These are phyloP conservation scores for Phlebiopsis flavidoalba DNA, from an alignment of 768 basidiomycete genomes.

Conservation along the genomic window DNA sequence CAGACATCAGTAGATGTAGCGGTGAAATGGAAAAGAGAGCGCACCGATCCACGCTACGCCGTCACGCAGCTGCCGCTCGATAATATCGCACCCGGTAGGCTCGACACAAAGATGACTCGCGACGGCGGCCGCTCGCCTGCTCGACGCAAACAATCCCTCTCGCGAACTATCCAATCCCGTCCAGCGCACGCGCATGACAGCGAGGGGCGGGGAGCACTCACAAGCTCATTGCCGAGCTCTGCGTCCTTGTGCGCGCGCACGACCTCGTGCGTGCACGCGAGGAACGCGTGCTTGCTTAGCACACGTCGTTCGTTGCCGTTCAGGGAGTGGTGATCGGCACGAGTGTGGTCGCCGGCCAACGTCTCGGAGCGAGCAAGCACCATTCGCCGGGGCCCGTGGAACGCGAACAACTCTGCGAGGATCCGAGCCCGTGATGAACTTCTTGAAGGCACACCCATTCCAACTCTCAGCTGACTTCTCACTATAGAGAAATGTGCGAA, in stretches of 20 bases:
- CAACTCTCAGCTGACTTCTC: neutral
- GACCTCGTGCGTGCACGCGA: constrained; percentile 24
- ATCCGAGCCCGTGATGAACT: constrained; percentile 25
- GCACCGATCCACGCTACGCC: constrained; percentile 29
- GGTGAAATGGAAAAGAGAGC: neutral
- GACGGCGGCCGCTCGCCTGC: constrained; percentile 19
- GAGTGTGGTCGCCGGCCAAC: constrained; percentile 32
- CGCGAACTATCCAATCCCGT: constrained; percentile 25
- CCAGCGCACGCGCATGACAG: neutral
- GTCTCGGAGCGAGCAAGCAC: constrained; percentile 29
- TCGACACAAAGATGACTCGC: constrained; percentile 27
- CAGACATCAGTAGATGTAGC: too few relatives aligned
- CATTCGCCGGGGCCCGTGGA: constrained; percentile 28
- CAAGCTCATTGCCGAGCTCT: constrained; percentile 28
- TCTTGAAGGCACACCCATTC: constrained; percentile 21
- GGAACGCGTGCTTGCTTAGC: constrained; percentile 27
- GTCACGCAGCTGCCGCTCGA: constrained; percentile 21
- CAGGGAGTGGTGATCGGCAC: constrained; percentile 25
- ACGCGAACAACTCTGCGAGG: constrained; percentile 22
- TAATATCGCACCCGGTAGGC: constrained; percentile 28
- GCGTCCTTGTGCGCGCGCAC: constrained; percentile 21
- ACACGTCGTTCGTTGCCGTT: constrained; percentile 23
- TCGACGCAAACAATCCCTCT: constrained; percentile 27
- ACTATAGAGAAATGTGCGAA: neutral
- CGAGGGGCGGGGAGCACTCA: constrained; percentile 14